A percentile compares a stretch with the other conserved stretches of the same genome.
phyloP scores from a whole-genome alignment of 257 asterid genomes.

The Salvia splendens region DNA sequence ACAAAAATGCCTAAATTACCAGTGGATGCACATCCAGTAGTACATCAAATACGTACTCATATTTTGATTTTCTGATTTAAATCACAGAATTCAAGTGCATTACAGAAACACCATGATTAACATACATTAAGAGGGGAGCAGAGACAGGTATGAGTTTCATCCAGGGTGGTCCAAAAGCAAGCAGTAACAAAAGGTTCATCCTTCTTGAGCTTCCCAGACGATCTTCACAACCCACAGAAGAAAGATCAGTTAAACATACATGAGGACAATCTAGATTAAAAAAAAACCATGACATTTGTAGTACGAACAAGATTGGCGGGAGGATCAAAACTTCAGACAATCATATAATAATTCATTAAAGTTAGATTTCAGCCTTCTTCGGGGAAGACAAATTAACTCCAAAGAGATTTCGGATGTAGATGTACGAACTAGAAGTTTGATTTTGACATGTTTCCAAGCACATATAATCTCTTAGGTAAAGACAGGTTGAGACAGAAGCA shows the following conservation, averaged over 20 bases:
- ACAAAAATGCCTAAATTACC: too few species aligned
- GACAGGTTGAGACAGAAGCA: neutral
- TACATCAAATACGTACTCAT: neutral
- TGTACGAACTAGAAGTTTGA: neutral
- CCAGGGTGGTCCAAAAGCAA: conserved; percentile 15
- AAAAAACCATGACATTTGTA: neutral
- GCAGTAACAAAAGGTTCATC: neutral
- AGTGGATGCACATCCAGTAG: too few species aligned
- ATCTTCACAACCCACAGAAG: conserved; percentile 14
- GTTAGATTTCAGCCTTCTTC: neutral
- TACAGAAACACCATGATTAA: conserved; percentile 22
- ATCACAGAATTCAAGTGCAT: conserved; percentile 15
- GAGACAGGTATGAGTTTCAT: conserved; percentile 3
- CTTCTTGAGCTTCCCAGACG: conserved; percentile 22
- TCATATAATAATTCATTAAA: neutral
- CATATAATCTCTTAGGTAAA: neutral
- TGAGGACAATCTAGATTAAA: neutral
- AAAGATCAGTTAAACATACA: conserved; percentile 10
- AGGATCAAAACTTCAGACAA: neutral
- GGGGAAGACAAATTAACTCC: neutral
- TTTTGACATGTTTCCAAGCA: conserved; percentile 1
- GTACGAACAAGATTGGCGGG: conserved; percentile 1
- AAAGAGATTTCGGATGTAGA: neutral
- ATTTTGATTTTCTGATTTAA: conserved; percentile 4
- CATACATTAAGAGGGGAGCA: conserved; percentile 21